Conservation (phyloP, 2,329 filamentous ascomycete genomes). For the Penicillium sp. region DNA sequence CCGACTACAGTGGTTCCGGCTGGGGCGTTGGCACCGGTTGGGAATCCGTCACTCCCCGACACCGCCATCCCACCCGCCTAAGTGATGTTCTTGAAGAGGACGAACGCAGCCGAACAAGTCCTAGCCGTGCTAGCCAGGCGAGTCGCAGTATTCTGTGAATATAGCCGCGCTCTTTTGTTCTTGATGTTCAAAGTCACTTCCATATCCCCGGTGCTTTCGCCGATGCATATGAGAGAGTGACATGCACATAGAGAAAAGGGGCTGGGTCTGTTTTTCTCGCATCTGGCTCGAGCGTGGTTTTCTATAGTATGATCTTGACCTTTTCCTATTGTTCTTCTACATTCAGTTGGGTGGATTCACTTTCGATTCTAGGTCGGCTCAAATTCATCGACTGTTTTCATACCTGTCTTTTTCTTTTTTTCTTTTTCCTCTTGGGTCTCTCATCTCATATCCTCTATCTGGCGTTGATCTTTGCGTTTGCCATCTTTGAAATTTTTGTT, state of each 20-base stretch:
- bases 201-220: not conserved
- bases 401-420: not conserved
- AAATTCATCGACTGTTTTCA: no score
- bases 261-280: not conserved
- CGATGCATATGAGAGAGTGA: not conserved
- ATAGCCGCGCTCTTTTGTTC: not conserved
- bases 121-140: slow-evolving; percentile 64
- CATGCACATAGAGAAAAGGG: not conserved
- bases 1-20: slow-evolving; percentile 66
- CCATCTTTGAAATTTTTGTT: not conserved
- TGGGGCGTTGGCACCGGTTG: slow-evolving; percentile 68
- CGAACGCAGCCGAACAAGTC: slow-evolving; percentile 64
- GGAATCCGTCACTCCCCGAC: slow-evolving; percentile 68
- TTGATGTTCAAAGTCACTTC: not conserved
- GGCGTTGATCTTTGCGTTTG: not conserved
- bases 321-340: no score
- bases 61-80: slow-evolving; percentile 83
- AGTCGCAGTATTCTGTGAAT: slow-evolving; percentile 33
- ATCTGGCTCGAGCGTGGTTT: not conserved
- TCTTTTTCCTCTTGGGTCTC: not conserved
- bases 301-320: not conserved
- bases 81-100: slow-evolving; percentile 88
- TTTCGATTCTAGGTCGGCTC: not conserved
- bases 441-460: not conserved
- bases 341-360: not conserved